Evolutionary conservation across 306 rosid genomes (phyloP).

Genomic region (Cotoneaster glaucophyllus): DNA sequence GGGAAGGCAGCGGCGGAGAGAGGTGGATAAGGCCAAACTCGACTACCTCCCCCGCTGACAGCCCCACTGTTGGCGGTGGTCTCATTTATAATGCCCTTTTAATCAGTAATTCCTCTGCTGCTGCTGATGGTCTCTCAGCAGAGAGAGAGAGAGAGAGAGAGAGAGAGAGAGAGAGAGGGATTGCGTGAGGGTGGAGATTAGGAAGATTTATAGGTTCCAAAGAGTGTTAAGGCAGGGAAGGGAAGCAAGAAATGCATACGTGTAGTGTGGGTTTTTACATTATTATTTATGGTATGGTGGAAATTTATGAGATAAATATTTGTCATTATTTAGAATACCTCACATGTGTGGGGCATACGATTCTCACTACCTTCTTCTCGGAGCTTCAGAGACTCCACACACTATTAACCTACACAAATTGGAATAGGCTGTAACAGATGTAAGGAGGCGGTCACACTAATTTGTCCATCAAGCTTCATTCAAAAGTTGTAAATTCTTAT

Average conservation of each 20-base stretch:
- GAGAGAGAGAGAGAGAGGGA: constrained; percentile 5
- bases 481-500: background rate
- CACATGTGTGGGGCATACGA: constrained; percentile 5
- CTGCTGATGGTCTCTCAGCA: background rate
- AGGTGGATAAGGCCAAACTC: background rate
- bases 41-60: background rate
- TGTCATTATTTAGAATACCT: background rate
- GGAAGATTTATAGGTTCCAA: constrained; percentile 1
- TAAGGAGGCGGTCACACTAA: no score
- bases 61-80: background rate
- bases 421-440: background rate
- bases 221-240: background rate
- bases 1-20: constrained; percentile 5
- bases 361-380: background rate
- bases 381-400: background rate
- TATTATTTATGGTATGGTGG: background rate
- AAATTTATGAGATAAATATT: background rate
- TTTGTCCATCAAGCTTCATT: no score
- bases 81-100: background rate
- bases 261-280: background rate
- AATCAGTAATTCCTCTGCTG: background rate
- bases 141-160: background rate
- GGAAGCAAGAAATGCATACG: constrained; percentile 19
- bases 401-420: background rate
- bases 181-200: constrained; percentile 13